Conservation (phyloP, 2,329 filamentous ascomycete species). For the Apiospora arundinis region DNA sequence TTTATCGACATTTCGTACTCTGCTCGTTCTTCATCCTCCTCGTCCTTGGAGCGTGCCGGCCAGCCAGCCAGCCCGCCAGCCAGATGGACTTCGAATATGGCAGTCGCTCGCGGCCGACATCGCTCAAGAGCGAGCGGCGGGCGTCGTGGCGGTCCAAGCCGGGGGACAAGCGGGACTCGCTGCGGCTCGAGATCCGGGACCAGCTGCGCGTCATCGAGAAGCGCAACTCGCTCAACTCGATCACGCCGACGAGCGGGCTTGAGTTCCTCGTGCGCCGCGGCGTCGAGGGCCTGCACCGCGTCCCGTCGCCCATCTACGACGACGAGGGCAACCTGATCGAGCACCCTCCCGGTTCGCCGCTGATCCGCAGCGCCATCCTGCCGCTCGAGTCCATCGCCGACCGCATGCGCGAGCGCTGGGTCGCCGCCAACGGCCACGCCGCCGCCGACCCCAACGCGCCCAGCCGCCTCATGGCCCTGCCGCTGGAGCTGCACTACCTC, state of each 20-base stretch:
- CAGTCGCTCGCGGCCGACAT: background rate
- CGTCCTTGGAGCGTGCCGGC: too few relatives aligned
- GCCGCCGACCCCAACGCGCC: conserved; percentile 21
- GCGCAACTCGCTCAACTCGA: conserved; percentile 21
- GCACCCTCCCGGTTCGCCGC: conserved; percentile 21
- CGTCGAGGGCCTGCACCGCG: conserved; percentile 9
- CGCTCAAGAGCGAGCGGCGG: conserved; percentile 13
- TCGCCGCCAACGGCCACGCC: conserved; percentile 12
- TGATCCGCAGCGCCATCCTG: conserved; percentile 22
- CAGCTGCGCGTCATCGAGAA: background rate
- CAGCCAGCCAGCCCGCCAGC: background rate
- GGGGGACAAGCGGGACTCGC: conserved; percentile 1
- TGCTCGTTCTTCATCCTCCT: background rate
- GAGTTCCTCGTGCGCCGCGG: conserved; percentile 25
- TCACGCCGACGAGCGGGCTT: conserved; percentile 25
- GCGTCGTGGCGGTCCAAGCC: background rate
- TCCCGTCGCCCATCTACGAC: background rate
- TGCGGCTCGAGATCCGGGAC: background rate
- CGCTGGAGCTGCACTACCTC: conserved; percentile 49
- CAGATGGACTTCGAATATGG: background rate
- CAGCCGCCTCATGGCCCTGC: conserved; percentile 42
- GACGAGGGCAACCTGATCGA: conserved; percentile 22
- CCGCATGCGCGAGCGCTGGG: conserved; percentile 24
- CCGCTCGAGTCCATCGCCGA: conserved; percentile 25
- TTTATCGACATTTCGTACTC: background rate